Evolutionary conservation across 1,139 yeast genomes (phyloP).

Genomic region (Ogataea hybrid): DNA sequence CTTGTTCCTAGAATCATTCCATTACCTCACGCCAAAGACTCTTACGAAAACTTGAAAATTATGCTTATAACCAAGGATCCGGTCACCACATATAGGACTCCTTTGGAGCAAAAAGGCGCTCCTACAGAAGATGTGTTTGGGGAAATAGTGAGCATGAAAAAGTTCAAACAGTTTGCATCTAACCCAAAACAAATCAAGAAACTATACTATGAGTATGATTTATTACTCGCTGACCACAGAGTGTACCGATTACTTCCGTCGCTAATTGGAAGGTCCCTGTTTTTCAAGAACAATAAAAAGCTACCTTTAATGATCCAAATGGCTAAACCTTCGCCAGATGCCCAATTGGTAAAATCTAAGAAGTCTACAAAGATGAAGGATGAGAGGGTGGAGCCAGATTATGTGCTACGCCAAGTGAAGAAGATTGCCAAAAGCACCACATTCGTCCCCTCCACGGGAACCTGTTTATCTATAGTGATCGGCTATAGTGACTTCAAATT

Average conservation of each 20-base stretch:
- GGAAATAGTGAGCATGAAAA: conserved; percentile 56
- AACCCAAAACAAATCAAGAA: conserved; percentile 45
- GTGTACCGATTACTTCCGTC: conserved; percentile 57
- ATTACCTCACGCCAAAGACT: conserved; percentile 48
- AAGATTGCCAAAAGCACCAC: conserved; percentile 60
- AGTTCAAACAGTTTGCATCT: conserved; percentile 45
- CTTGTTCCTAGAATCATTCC: conserved; percentile 67
- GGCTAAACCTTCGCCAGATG: conserved; percentile 50
- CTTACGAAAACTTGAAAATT: conserved; percentile 47
- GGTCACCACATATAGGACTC: conserved; percentile 49
- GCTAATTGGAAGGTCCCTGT: conserved; percentile 56
- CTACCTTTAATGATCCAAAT: conserved; percentile 66
- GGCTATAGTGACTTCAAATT: conserved; percentile 50
- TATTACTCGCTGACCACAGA: conserved; percentile 65
- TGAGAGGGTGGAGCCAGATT: conserved; percentile 58
- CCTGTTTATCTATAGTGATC: conserved; percentile 47
- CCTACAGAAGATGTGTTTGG: conserved; percentile 59
- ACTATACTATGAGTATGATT: conserved; percentile 57
- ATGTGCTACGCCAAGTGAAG: conserved; percentile 57
- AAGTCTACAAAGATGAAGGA: conserved; percentile 45
- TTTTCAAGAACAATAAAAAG: conserved; percentile 53
- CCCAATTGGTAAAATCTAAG: conserved; percentile 35
- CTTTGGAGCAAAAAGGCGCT: conserved; percentile 44
- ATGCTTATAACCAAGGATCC: conserved; percentile 70
- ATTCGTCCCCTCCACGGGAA: conserved; percentile 59